phyloP scores from a whole-genome alignment of 2,329 filamentous ascomycete genomes.

The Talaromyces sp. region DNA sequence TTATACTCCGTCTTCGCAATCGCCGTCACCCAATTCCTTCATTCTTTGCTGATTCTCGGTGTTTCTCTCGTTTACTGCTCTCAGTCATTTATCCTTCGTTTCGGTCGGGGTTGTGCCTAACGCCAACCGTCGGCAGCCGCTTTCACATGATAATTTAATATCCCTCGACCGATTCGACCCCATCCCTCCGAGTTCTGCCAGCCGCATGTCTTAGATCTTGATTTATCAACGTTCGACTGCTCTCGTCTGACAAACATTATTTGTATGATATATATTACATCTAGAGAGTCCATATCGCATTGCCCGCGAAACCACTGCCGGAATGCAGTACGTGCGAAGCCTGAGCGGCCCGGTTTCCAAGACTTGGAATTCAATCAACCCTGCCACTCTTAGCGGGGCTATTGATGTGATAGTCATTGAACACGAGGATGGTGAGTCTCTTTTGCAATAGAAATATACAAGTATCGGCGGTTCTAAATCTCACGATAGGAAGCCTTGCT shows the following conservation, averaged over 20 bases:
- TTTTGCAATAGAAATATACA: neutral
- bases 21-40: neutral
- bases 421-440: constrained; percentile 74
- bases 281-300: constrained; percentile 14
- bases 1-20: neutral
- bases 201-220: constrained; percentile 5
- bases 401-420: constrained; percentile 99
- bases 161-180: neutral
- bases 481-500: constrained; percentile 56
- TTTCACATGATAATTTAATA: constrained; percentile 10
- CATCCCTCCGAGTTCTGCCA: constrained; percentile 11
- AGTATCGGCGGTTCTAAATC: constrained; percentile 12
- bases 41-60: neutral
- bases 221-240: neutral
- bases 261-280: constrained; percentile 3
- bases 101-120: neutral
- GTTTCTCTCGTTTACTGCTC: neutral
- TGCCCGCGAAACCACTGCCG: constrained; percentile 16
- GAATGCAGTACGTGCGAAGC: constrained; percentile 97
- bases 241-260: neutral
- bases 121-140: neutral
- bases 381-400: constrained; percentile 90
- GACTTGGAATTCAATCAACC: constrained; percentile 99
- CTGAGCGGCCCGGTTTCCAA: constrained; percentile 94
- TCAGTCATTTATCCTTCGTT: neutral